Base-by-base conservation (phyloP, 1,139 yeast genomes). In the Magnusiomyces fungicola region DNA sequence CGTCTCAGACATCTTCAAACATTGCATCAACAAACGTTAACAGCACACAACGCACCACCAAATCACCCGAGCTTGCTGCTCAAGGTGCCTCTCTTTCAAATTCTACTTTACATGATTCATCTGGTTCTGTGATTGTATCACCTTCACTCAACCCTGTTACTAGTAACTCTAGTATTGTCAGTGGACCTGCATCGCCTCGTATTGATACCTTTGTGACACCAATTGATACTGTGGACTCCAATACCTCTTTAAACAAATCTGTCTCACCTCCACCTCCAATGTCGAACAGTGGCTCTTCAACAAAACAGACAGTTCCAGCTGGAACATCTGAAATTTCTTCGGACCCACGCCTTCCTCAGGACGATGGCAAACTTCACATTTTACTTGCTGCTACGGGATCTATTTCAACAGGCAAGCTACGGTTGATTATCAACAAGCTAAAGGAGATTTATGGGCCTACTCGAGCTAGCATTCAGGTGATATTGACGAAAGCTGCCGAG, bases 301-400 rank as follows among this genome's bases (percentile, higher is more conserved):
- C 21, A 39, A 29, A 40, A 19, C 40, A 12, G 27, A 32, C 47
- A 19, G 50, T 32, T 7, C 27, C 45, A 12, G 43, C 44, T 25
- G 39, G 40, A 6, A 46, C 47, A 18, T 29, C 23, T 21, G 41
- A 43, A 12, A n/a, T 37, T 10, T 40, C 49, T 10, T 22, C 45
- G 12, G 95, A 86, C 61, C 89, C 95, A 1, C 73, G 95, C 42
- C 70, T 89, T 57, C 95, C 95, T 1, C 88, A 84, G 62, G 90
- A 89, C 64, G 97, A 90, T 65, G 96, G 95, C 6, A 89, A 86
- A 63, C 69, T 86, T 51, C 97, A 90, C 68, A 79, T 90, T 21
- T 71, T 90, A 51, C 72, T 90, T 52, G 97, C 96, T 2, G 95
- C 89, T 1, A 88, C 96, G 58, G 97, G 97, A 2, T 88, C 96